Percentiles rank a stretch among this genome's conserved stretches.
These are phyloP conservation scores for Chrysoporthe austroafricana DNA, from an alignment of 2,329 filamentous ascomycete species.

Conservation along the genomic window DNA sequence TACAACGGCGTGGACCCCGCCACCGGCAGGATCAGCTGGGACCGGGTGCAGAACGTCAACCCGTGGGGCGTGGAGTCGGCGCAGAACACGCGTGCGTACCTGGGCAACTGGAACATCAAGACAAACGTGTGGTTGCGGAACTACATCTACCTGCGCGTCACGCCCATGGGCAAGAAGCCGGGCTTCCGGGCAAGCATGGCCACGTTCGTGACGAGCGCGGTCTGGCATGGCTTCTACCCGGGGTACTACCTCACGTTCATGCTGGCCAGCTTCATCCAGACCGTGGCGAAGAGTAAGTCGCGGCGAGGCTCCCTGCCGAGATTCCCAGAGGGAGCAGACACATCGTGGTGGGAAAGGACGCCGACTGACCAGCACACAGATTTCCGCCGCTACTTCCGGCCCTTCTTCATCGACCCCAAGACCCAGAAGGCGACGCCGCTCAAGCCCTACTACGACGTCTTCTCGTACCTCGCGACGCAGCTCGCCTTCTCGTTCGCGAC, in stretches of 20 bases:
- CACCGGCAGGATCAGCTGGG: slow-evolving; percentile 86
- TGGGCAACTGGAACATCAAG: slow-evolving; percentile 97
- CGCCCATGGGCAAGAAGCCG: slow-evolving; percentile 92
- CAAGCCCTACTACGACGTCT: slow-evolving; percentile 87
- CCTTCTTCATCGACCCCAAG: slow-evolving; percentile 85
- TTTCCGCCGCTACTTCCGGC: slow-evolving; percentile 84
- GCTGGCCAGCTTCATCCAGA: slow-evolving; percentile 88
- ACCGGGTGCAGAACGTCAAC: slow-evolving; percentile 87
- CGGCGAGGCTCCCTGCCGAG: background rate
- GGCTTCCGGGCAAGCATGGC: slow-evolving; percentile 93
- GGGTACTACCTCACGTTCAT: slow-evolving; percentile 94
- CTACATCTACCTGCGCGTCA: slow-evolving; percentile 94
- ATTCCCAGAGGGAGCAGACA: background rate
- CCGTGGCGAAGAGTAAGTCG: slow-evolving; percentile 84
- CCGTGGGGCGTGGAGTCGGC: slow-evolving; percentile 85
- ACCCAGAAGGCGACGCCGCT: slow-evolving; percentile 68
- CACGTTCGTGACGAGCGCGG: slow-evolving; percentile 90
- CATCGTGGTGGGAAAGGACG: slow-evolving; percentile 17
- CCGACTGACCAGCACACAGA: slow-evolving; percentile 55
- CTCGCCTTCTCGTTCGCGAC: slow-evolving; percentile 81
- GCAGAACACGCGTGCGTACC: slow-evolving; percentile 89
- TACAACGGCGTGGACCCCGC: slow-evolving; percentile 90
- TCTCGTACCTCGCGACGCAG: slow-evolving; percentile 77
- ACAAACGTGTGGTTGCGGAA: slow-evolving; percentile 97
- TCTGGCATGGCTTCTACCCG: slow-evolving; percentile 98